phyloP scores from a whole-genome alignment of 495 filamentous ascomycete genomes.

The Tuber borchii region DNA sequence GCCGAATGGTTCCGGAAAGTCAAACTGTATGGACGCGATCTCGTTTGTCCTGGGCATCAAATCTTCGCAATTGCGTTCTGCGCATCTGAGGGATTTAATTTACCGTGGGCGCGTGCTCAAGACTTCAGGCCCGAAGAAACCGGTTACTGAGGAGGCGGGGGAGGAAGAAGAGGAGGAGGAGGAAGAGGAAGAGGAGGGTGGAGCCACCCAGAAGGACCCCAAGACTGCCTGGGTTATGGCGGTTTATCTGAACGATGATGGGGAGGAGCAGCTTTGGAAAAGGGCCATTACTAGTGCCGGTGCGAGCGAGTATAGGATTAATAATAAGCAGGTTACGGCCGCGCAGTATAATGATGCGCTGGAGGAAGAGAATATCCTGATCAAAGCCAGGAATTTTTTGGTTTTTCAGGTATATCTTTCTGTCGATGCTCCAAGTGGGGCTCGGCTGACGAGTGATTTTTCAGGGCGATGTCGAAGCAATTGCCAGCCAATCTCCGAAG shows the following conservation, averaged over 20 bases:
- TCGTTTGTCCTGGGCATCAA: constrained; percentile 99
- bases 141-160: constrained; percentile 46
- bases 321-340: constrained; percentile 79
- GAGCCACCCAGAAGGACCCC: constrained; percentile 61
- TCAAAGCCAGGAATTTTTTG: constrained; percentile 95
- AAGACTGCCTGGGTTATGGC: constrained; percentile 98
- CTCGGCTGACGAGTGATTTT: neutral
- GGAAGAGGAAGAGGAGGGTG: constrained; percentile 50
- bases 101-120: constrained; percentile 92
- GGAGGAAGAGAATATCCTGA: constrained; percentile 90
- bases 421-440: neutral
- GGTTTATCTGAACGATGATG: constrained; percentile 95
- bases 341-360: constrained; percentile 89
- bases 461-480: constrained; percentile 87
- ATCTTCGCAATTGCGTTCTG: constrained; percentile 88
- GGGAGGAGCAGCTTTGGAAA: constrained; percentile 93
- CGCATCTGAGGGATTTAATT: constrained; percentile 89
- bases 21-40: constrained; percentile 99
- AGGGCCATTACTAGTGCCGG: constrained; percentile 83
- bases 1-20: constrained; percentile 98
- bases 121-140: constrained; percentile 54
- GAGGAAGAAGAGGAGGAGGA: constrained; percentile 48
- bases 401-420: constrained; percentile 63
- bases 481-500: constrained; percentile 84
- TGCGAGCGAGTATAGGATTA: constrained; percentile 92